phyloP scores from a whole-genome alignment of 2,329 filamentous ascomycete species.

The Drechslerella coelobrocha region DNA sequence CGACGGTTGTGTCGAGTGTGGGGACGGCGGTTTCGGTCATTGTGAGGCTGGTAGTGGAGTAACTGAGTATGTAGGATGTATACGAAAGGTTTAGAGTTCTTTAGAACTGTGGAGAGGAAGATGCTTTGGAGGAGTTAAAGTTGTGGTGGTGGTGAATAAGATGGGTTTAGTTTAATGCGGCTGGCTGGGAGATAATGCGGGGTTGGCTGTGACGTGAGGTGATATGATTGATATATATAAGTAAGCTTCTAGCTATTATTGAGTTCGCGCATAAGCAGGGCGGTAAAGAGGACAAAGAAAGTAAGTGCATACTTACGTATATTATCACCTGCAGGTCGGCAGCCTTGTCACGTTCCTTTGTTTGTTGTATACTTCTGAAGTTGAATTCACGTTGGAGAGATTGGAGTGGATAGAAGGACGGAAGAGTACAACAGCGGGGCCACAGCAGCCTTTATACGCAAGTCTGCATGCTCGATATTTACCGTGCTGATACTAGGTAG shows the following conservation, averaged over 20 bases:
- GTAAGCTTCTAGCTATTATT: background rate
- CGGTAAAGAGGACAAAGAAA: no score
- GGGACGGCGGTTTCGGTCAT: constrained; percentile 26
- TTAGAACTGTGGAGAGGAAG: background rate
- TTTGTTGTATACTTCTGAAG: no score
- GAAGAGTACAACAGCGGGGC: no score
- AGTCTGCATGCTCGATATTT: no score
- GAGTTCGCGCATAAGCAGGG: background rate
- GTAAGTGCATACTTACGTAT: no score
- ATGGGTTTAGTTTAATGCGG: background rate
- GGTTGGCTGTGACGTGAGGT: background rate
- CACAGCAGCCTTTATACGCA: no score
- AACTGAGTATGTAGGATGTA: background rate
- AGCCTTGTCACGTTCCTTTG: no score
- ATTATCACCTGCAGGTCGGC: no score
- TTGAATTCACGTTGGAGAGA: no score
- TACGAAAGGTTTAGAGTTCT: background rate
- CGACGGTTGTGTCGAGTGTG: constrained; percentile 9
- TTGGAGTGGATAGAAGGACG: no score
- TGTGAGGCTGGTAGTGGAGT: constrained; percentile 11
- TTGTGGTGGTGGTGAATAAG: background rate
- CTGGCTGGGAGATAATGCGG: background rate
- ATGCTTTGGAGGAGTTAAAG: background rate
- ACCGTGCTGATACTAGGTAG: no score
- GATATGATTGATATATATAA: no score